Percentiles rank a stretch among this genome's conserved stretches.
Conservation (phyloP, 345 rosid species). For the Citrus cavaleriei region DNA sequence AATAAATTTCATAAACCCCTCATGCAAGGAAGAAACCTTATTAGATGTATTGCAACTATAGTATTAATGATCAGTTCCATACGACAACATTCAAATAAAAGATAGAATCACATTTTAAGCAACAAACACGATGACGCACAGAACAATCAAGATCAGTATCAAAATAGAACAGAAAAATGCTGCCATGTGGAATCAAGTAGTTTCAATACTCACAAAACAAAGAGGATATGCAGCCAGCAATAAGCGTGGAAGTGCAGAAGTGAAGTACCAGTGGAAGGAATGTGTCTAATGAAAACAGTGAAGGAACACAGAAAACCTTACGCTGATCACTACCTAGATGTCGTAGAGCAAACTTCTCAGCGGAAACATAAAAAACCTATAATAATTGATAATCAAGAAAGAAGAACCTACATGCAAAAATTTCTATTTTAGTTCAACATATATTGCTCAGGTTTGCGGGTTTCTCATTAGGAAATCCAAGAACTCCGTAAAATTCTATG, state of each 20-base stretch:
- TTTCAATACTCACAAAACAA: constrained; percentile 57
- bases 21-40: no score
- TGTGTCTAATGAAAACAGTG: constrained; percentile 54
- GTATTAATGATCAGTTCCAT: neutral
- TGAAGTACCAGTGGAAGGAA: constrained; percentile 90
- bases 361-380: neutral
- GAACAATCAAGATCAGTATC: neutral
- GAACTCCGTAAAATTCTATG: neutral
- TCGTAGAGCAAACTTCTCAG: neutral
- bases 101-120: neutral
- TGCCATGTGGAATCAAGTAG: neutral
- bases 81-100: neutral
- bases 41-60: neutral
- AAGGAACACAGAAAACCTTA: constrained; percentile 28
- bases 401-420: neutral
- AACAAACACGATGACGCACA: neutral
- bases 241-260: constrained; percentile 90
- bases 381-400: neutral
- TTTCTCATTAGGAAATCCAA: neutral
- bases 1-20: no score
- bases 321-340: neutral
- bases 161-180: neutral
- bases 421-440: neutral
- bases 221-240: constrained; percentile 90
- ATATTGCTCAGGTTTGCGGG: neutral